phyloP scores from a whole-genome alignment of 1,284 basidiomycete genomes.

The Moniliella sp. region DNA sequence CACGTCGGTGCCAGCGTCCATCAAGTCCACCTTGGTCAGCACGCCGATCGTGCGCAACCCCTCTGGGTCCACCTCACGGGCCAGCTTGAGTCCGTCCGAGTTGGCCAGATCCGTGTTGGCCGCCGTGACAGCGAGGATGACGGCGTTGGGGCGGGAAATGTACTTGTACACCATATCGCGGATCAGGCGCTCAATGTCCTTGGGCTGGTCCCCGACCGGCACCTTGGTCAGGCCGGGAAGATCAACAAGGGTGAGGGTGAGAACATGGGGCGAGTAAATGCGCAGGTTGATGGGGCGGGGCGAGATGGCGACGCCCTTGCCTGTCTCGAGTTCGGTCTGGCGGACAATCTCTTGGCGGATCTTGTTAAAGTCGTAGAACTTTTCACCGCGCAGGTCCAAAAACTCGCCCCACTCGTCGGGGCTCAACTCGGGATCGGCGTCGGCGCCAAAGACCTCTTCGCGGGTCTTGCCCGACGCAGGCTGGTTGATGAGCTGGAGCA shows the following conservation, averaged over 20 bases:
- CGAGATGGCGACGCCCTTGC: constrained; percentile 66
- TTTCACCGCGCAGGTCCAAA: constrained; percentile 66
- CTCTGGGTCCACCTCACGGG: constrained; percentile 84
- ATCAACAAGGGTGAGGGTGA: constrained; percentile 89
- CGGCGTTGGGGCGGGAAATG: constrained; percentile 64
- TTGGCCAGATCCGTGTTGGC: constrained; percentile 94
- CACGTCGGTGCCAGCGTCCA: constrained; percentile 92
- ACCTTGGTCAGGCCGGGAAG: constrained; percentile 75
- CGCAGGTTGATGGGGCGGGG: constrained; percentile 87
- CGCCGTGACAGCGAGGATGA: constrained; percentile 77
- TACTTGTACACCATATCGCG: constrained; percentile 86
- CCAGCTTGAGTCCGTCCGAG: constrained; percentile 87
- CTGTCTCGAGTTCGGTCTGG: constrained; percentile 92
- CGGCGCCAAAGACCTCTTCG: background rate
- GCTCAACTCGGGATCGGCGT: constrained; percentile 42
- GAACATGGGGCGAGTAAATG: constrained; percentile 83
- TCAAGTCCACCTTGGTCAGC: constrained; percentile 86
- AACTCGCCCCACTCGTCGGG: constrained; percentile 99
- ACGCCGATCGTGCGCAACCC: constrained; percentile 88
- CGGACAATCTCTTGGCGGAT: constrained; percentile 85
- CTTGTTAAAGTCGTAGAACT: constrained; percentile 90
- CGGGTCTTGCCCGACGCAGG: constrained; percentile 35
- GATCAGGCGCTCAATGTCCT: constrained; percentile 93
- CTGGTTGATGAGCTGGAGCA: constrained; percentile 81
- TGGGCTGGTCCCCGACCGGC: constrained; percentile 93